Evolutionary conservation across 176 grass and related monocot genomes (phyloP), one percentile per base, ranked within the genome.

Genomic region (Carex myosuroides): DNA sequence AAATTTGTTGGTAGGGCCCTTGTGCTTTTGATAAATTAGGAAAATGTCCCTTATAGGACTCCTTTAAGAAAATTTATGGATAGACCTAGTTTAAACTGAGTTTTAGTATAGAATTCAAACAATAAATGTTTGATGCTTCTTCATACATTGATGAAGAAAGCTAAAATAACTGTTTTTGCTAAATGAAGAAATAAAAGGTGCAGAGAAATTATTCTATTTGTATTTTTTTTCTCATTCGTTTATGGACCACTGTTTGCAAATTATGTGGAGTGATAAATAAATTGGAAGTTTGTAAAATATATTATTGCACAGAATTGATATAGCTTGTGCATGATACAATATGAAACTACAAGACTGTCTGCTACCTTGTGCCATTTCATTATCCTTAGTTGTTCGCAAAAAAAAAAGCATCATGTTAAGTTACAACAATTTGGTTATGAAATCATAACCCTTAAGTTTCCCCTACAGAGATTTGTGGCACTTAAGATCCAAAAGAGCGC

Each of bases 401-500:
- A 76, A 39, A 44, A 5, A 54, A 33, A 32, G 13, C 79, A 10
- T 78, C 17, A 33, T 56, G 24, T 32, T 78, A 14, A 26, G 8
- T 56, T 9, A 57, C 14, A 35, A 78, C 24, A 57, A 33, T 78
- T 78, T 78, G 52, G 52, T 78, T 78, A 35, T 32, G 26, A 9
- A 78, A 57, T 30, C 50, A 78, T 78, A 56, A 78, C 17, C 52
- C 22, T 14, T 9, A 18, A 56, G 13, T 85, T 20, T 44, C 87
- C 12, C 89, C 56, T 92, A 83, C 84, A 99, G 96, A 95, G 46
- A 88, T 99, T 94, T 18, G 93, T 95, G 65, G 96, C 96, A 17
- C 89, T 99, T 37, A 99, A 99, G 87, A 95, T 99, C 62, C 96
- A 99, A 76, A 99, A 99, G 89, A 99, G 96, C 35, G 93, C 91